Base-by-base conservation (phyloP, 305 asterid species). In the Solanum hybrid region DNA sequence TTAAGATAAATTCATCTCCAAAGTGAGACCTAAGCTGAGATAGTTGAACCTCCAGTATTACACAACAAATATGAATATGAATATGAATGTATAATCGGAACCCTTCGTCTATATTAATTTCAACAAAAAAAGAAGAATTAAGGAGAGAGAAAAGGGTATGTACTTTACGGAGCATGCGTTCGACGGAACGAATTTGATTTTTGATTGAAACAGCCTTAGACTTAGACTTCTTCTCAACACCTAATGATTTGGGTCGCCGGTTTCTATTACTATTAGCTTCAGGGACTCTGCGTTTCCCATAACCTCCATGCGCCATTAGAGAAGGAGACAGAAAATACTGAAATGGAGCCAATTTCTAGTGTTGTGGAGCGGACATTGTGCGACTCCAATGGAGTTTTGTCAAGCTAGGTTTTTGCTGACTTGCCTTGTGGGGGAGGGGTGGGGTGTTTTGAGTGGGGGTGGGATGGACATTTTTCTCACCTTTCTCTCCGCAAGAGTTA, bases 141-240 rank as follows among this genome's bases (percentile, higher is more conserved):
- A 11, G 28, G 29, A 34, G 33, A 77, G 87, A 79, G 46, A 77
- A 71, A 35, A 29, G n/a, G 20, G 80, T 36, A 18, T 26, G 90
- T 93, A 97, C 99, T 89, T 95, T 96, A 88, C 98, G 97, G 89
- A 97, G 99, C 95, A 97, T 92, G 88, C 99, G 99, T 90, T 96
- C 95, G n/a, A 89, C 90, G 40, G 99, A 97, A 89, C 99, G 99
- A 89, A 97, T 95, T 91, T 96, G 99, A 91, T 96, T 96, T 89
- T 96, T 95, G 91, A 97, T 94, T 89, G 98, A 93, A 88, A 95
- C 96, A 37, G 95, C 86, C 86, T 95, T 97, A 10, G 97, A 93
- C 86, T 97, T 95, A 37, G 90, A 26, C 80, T 96, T 95, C 91
- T 94, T 95, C 89, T 94, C 97, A n/a, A 93, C 92, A n/a, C 93